Evolutionary conservation across 768 basidiomycete genomes (phyloP).

Genomic region (Chiua virens): DNA sequence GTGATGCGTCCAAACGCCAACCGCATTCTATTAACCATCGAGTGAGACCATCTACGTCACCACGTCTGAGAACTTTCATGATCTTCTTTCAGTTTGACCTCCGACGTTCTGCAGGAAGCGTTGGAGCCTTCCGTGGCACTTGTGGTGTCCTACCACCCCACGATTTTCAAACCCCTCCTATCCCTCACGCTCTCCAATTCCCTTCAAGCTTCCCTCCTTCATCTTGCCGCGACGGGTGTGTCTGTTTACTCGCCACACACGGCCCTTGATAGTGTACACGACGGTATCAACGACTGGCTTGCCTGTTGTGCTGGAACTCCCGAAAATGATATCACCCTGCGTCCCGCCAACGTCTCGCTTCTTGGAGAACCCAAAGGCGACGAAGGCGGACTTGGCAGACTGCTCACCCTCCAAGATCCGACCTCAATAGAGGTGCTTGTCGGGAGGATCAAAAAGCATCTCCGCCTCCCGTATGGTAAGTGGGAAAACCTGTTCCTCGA

Average conservation of each 20-base stretch:
- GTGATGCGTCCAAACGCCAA: slow-evolving; percentile 45
- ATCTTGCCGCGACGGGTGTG: slow-evolving; percentile 79
- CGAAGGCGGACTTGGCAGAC: slow-evolving; percentile 66
- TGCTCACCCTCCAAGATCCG: slow-evolving; percentile 60
- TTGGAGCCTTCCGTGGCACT: slow-evolving; percentile 57
- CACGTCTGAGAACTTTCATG: slow-evolving; percentile 12
- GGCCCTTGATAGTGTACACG: slow-evolving; percentile 78
- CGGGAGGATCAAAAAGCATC: slow-evolving; percentile 64
- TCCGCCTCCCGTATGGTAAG: slow-evolving; percentile 59
- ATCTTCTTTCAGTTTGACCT: slow-evolving; percentile 57
- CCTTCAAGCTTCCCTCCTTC: slow-evolving; percentile 77
- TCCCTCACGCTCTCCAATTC: slow-evolving; percentile 77
- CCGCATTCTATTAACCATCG: slow-evolving; percentile 66
- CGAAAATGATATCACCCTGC: slow-evolving; percentile 29
- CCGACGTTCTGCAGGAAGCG: slow-evolving; percentile 69
- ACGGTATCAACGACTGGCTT: slow-evolving; percentile 91
- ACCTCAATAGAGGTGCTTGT: slow-evolving; percentile 62
- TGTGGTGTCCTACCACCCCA: slow-evolving; percentile 83
- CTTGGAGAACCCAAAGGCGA: slow-evolving; percentile 40
- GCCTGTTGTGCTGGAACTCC: slow-evolving; percentile 50
- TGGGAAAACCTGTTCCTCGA: slow-evolving; percentile 11
- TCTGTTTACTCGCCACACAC: slow-evolving; percentile 89
- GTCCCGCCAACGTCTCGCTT: slow-evolving; percentile 31
- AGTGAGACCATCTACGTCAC: slow-evolving; percentile 42
- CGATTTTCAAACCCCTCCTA: slow-evolving; percentile 74